These are phyloP conservation scores for Pseudomonodictys pantanalensis DNA, from an alignment of 495 filamentous ascomycete genomes.

Conservation along the genomic window DNA sequence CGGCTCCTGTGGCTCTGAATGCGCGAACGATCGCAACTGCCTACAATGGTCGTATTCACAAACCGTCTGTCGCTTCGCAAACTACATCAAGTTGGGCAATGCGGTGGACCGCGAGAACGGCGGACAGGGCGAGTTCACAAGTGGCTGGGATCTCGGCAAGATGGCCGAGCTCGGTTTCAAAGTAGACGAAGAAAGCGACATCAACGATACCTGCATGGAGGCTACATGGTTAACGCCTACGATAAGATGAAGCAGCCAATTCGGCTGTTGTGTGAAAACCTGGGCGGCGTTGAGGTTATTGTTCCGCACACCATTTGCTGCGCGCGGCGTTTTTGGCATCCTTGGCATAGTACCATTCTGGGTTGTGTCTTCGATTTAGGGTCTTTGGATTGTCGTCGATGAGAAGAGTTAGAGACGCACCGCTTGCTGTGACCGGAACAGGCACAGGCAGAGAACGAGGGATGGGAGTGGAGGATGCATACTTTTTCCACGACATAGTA, in stretches of 20 bases:
- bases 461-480: not conserved
- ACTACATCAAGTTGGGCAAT: constrained; percentile 24
- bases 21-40: constrained; percentile 20
- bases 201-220: constrained; percentile 17
- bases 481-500: not conserved
- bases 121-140: constrained; percentile 27
- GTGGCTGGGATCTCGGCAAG: constrained; percentile 22
- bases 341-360: not conserved
- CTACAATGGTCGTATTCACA: constrained; percentile 29
- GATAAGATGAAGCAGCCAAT: not conserved
- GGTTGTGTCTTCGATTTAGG: no score
- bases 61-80: constrained; percentile 19
- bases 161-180: constrained; percentile 22
- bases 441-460: not conserved
- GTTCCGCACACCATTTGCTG: not conserved
- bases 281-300: not conserved
- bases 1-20: constrained; percentile 22
- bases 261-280: not conserved
- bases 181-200: constrained; percentile 17
- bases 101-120: constrained; percentile 19
- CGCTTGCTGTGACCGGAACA: no score
- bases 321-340: not conserved
- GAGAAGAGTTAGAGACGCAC: no score
- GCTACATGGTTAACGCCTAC: constrained; percentile 23
- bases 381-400: not conserved